These are phyloP conservation scores for Alloascoidea africana DNA, from an alignment of 805 yeast species.

Conservation along the genomic window DNA sequence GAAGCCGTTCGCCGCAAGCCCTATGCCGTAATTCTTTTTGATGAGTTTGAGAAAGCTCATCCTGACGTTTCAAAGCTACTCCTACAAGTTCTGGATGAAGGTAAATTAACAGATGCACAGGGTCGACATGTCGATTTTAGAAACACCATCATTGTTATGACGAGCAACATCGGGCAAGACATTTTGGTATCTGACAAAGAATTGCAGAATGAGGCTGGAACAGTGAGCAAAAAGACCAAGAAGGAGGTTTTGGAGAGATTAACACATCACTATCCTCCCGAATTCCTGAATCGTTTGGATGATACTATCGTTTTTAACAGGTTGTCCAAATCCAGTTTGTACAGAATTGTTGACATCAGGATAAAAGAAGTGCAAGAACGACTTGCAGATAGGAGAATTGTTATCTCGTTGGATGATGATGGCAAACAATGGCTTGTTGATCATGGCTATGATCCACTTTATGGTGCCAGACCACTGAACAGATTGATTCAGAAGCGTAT, in stretches of 20 bases:
- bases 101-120: slow-evolving; percentile 85
- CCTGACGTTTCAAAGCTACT: slow-evolving; percentile 85
- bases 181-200: slow-evolving; percentile 51
- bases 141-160: slow-evolving; percentile 91
- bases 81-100: slow-evolving; percentile 90
- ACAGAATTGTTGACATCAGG: slow-evolving; percentile 75
- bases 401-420: slow-evolving; percentile 32
- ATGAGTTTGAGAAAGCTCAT: slow-evolving; percentile 95
- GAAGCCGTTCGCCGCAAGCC: slow-evolving; percentile 95
- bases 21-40: slow-evolving; percentile 82
- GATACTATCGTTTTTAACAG: slow-evolving; percentile 91
- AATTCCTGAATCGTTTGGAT: slow-evolving; percentile 86
- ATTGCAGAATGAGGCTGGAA: slow-evolving; percentile 34
- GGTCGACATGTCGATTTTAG: slow-evolving; percentile 91
- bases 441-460: slow-evolving; percentile 79
- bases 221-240: slow-evolving; percentile 38
- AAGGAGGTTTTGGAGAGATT: slow-evolving; percentile 49
- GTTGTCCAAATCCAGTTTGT: slow-evolving; percentile 58
- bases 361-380: slow-evolving; percentile 70
- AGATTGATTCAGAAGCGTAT: slow-evolving; percentile 72
- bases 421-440: slow-evolving; percentile 72
- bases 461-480: slow-evolving; percentile 89
- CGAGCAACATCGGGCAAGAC: slow-evolving; percentile 94
- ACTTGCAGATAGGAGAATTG: slow-evolving; percentile 63
- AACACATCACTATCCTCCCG: slow-evolving; percentile 76